Base-by-base conservation (phyloP, 1,284 basidiomycete genomes). In the Porodaedalea pini region DNA sequence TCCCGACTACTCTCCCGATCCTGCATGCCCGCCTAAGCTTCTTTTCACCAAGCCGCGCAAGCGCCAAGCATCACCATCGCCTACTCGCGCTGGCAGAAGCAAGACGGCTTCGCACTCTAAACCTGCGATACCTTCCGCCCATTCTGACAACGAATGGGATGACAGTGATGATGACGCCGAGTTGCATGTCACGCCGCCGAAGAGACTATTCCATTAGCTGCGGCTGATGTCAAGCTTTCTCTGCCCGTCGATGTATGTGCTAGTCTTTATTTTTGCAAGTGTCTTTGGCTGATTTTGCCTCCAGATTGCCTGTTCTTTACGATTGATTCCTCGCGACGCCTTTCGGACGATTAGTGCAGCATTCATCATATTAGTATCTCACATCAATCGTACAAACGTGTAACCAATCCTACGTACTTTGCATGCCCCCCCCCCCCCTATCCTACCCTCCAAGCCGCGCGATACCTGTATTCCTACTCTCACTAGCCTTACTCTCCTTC, bases 1-100 rank as follows among this genome's bases (percentile, higher is more conserved):
- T 51, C 64, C 65, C 7, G 64, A 67, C 32, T 67, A 60, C 55
- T 62, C 60, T 27, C 65, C 65, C 17, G 56, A 61, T n/a, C 64
- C 64, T 17, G 32, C 53, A 15, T 57, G 57, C 17, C 59, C 61
- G n/a, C 63, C 65, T 3, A 61, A 58, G 51, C 43, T 57, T 11
- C 60, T 65, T 13, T 66, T 66, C 54, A 27, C 59, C 4, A 59
- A 61, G 40, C 58, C 60, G 19, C 32, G 31, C 19, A 56, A 36
- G 41, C 47, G 50, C 6, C 40, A 37, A 15, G 31, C 19, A 19
- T 45, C 57, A n/a, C 49, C 57, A 11, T 50, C 57, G 21, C 57
- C 57, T 8, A 49, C 15, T 13, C 34, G 29, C n/a, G 25, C 45
- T 10, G 23, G 43, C 11, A 43, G 39, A 7, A 21, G 31, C 29